A percentile compares a stretch with the other conserved stretches of the same genome.
Evolutionary conservation across 176 grass and related monocot genomes (phyloP).

Genomic region (Zea mays): DNA sequence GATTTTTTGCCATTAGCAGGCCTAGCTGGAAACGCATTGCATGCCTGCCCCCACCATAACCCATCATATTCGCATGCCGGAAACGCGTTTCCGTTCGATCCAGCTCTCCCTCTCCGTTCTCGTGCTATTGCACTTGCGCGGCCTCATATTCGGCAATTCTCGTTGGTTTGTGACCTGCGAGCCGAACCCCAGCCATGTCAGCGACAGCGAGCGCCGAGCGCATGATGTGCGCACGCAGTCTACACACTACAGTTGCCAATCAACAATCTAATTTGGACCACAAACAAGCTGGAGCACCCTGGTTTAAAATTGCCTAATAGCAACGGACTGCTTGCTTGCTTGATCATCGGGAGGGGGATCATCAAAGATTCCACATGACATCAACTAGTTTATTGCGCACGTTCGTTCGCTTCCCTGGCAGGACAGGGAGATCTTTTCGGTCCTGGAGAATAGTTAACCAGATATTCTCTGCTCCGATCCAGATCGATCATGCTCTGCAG

Average conservation of each 20-base stretch:
- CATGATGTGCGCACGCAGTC: background rate
- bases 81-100: too few relatives aligned
- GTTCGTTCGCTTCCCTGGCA: slow-evolving; percentile 21
- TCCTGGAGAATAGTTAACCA: background rate
- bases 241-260: background rate
- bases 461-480: slow-evolving; percentile 24
- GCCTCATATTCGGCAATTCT: too few relatives aligned
- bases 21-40: too few relatives aligned
- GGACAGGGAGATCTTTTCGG: background rate
- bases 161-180: too few relatives aligned
- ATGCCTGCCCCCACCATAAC: too few relatives aligned
- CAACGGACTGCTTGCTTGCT: background rate
- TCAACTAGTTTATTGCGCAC: slow-evolving; percentile 3
- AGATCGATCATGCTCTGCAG: background rate
- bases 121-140: background rate
- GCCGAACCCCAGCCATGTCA: background rate
- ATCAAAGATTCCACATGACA: background rate
- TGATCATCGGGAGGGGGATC: background rate
- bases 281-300: background rate
- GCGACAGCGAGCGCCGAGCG: background rate
- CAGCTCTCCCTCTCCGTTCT: background rate
- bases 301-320: background rate
- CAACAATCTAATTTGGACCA: background rate
- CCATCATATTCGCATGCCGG: too few relatives aligned
- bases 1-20: too few relatives aligned